These are phyloP conservation scores for Cladobotryum mycophilum DNA, from an alignment of 2,329 filamentous ascomycete species.

Conservation along the genomic window DNA sequence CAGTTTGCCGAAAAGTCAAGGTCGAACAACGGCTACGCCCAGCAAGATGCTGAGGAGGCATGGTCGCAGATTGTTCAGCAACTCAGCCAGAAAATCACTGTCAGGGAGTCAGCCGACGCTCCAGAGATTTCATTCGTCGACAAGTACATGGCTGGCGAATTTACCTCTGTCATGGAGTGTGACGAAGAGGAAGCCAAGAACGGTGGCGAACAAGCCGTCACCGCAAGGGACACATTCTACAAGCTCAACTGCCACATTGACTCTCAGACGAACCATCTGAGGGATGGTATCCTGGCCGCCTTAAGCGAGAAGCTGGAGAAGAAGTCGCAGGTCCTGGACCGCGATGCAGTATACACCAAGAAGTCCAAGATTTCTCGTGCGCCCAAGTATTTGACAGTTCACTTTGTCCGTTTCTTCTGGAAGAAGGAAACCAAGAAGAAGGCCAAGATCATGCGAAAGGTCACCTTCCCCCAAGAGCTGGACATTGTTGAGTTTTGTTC, in stretches of 20 bases:
- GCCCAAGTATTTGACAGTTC: constrained; percentile 91
- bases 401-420: constrained; percentile 99
- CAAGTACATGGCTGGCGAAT: constrained; percentile 80
- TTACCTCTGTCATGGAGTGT: constrained; percentile 72
- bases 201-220: constrained; percentile 62
- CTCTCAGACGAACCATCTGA: constrained; percentile 76
- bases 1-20: constrained; percentile 90
- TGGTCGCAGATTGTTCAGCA: constrained; percentile 93
- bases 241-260: constrained; percentile 97
- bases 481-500: constrained; percentile 95
- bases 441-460: constrained; percentile 99
- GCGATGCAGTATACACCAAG: constrained; percentile 83
- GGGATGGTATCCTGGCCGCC: constrained; percentile 77
- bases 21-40: constrained; percentile 78
- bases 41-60: constrained; percentile 97
- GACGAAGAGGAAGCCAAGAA: constrained; percentile 74
- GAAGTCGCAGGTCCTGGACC: constrained; percentile 66
- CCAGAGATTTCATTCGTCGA: constrained; percentile 70
- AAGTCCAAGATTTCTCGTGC: constrained; percentile 82
- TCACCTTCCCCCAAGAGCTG: constrained; percentile 89
- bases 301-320: constrained; percentile 90
- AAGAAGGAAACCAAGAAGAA: constrained; percentile 94
- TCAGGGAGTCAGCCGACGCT: constrained; percentile 46
- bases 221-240: constrained; percentile 68
- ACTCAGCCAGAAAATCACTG: constrained; percentile 68